Evolutionary conservation across 139 green algal genomes (phyloP).

Genomic region (Parachlorella kessleri): DNA sequence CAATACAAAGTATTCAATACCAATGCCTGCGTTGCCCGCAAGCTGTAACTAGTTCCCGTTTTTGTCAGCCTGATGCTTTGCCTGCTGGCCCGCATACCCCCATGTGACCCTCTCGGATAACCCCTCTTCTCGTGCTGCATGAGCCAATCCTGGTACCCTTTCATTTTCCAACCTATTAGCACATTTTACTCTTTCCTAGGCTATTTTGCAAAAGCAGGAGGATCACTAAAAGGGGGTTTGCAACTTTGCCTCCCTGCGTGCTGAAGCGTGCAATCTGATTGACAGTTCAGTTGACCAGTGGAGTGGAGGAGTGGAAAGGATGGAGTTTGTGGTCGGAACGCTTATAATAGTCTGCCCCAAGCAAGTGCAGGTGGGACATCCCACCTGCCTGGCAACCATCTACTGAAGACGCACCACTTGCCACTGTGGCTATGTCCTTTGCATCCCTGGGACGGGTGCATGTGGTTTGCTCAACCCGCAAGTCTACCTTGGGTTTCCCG

Average conservation of each 20-base stretch:
- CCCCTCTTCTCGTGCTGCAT: too few species aligned
- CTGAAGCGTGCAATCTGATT: neutral
- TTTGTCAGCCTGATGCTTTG: too few species aligned
- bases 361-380: conserved; percentile 20
- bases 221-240: too few species aligned
- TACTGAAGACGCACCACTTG: neutral
- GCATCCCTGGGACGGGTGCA: too few species aligned
- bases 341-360: conserved; percentile 32
- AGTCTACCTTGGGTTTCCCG: neutral
- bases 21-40: too few species aligned
- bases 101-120: too few species aligned
- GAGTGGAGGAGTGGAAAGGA: neutral
- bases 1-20: too few species aligned
- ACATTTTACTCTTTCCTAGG: neutral
- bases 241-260: too few species aligned
- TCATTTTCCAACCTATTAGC: neutral
- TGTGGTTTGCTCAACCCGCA: too few species aligned
- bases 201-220: neutral
- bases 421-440: neutral
- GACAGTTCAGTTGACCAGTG: neutral
- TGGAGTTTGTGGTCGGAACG: conserved; percentile 46
- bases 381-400: neutral
- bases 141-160: neutral
- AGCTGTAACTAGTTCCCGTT: too few species aligned
- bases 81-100: too few species aligned